Evolutionary conservation across 2,329 filamentous ascomycete genomes (phyloP).

Genomic region (Shiraia sp.): DNA sequence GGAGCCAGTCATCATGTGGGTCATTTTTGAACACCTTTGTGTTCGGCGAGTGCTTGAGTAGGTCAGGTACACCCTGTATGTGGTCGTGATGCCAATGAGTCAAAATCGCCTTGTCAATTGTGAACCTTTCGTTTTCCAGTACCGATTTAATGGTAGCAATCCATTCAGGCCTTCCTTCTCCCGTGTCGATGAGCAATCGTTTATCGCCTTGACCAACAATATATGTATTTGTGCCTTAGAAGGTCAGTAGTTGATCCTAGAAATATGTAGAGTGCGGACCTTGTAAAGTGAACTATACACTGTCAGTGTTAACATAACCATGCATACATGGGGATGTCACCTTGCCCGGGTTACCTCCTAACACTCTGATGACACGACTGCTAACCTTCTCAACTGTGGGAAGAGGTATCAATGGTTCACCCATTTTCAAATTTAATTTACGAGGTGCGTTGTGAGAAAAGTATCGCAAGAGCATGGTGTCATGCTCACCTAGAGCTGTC

Average conservation of each 20-base stretch:
- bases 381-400: slow-evolving; percentile 78
- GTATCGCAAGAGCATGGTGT: slow-evolving; percentile 33
- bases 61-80: slow-evolving; percentile 71
- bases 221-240: slow-evolving; percentile 87
- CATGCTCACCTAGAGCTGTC: slow-evolving; percentile 11
- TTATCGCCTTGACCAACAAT: slow-evolving; percentile 74
- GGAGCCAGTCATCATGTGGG: slow-evolving; percentile 54
- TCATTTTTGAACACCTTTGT: slow-evolving; percentile 69
- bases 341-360: slow-evolving; percentile 91
- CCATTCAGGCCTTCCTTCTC: slow-evolving; percentile 80
- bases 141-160: slow-evolving; percentile 65
- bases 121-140: slow-evolving; percentile 69
- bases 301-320: slow-evolving; percentile 14
- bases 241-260: slow-evolving; percentile 10
- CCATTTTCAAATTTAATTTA: slow-evolving; percentile 55
- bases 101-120: slow-evolving; percentile 71
- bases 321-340: slow-evolving; percentile 44
- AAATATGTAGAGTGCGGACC: slow-evolving; percentile 42
- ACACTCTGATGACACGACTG: slow-evolving; percentile 76
- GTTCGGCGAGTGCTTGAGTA: slow-evolving; percentile 66
- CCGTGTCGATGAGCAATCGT: slow-evolving; percentile 87
- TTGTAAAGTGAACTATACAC: slow-evolving; percentile 63
- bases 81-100: slow-evolving; percentile 96
- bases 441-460: slow-evolving; percentile 19
- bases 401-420: slow-evolving; percentile 64